Evolutionary conservation across 306 rosid genomes (phyloP).

Genomic region (Urtica urens): DNA sequence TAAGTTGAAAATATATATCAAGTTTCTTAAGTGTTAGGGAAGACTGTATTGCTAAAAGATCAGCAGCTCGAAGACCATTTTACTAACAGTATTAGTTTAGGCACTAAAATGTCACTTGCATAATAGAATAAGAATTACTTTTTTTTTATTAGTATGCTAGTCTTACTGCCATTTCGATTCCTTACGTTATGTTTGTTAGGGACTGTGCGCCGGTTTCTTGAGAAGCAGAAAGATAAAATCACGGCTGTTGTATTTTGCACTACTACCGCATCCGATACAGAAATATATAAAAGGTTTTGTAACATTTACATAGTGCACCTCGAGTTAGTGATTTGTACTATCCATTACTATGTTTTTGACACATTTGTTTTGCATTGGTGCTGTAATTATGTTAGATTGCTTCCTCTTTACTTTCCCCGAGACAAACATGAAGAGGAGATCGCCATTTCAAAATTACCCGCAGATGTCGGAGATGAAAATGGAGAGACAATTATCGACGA

Average conservation of each 20-base stretch:
- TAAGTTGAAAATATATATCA: too few relatives aligned
- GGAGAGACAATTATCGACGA: slow-evolving; percentile 91
- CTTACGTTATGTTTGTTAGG: slow-evolving; percentile 36
- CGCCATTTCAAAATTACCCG: slow-evolving; percentile 81
- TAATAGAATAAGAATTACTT: not conserved
- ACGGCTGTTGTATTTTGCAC: slow-evolving; percentile 91
- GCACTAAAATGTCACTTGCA: not conserved
- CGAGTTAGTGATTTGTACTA: not conserved
- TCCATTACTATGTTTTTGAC: not conserved
- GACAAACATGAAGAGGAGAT: slow-evolving; percentile 92
- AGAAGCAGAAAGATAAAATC: slow-evolving; percentile 79
- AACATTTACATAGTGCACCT: not conserved
- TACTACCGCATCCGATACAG: slow-evolving; percentile 68
- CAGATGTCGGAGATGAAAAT: slow-evolving; percentile 98
- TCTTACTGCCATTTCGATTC: not conserved
- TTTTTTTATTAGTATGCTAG: not conserved
- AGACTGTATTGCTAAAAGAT: too few relatives aligned
- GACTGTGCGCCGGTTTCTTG: slow-evolving; percentile 87
- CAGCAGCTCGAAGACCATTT: too few relatives aligned
- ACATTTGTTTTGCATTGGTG: slow-evolving; percentile 11
- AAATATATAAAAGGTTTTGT: slow-evolving; percentile 79
- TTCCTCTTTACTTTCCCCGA: slow-evolving; percentile 94
- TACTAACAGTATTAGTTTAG: not conserved
- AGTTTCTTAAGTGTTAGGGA: too few relatives aligned
- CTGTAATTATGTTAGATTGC: slow-evolving; percentile 45